Evolutionary conservation across 1,284 basidiomycete species (phyloP).

Genomic region (Macrocystidia cucumis): DNA sequence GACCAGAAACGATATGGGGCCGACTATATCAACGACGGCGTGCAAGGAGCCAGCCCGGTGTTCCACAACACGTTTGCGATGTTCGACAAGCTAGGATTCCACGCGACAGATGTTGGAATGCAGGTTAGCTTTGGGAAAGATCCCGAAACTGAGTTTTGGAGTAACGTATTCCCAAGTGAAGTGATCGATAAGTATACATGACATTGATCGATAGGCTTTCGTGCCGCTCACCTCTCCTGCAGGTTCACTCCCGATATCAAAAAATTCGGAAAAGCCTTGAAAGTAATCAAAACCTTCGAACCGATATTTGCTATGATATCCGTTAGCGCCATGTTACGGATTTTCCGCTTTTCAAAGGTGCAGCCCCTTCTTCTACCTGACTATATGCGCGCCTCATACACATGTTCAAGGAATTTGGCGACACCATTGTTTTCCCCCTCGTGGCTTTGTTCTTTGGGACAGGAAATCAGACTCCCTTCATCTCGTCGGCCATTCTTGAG

Average conservation of each 20-base stretch:
- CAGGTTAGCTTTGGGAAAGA: conserved; percentile 61
- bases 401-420: conserved; percentile 35
- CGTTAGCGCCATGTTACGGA: conserved; percentile 46
- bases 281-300: conserved; percentile 45
- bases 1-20: conserved; percentile 41
- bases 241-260: conserved; percentile 44
- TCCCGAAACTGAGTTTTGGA: conserved; percentile 51
- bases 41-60: conserved; percentile 47
- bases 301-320: conserved; percentile 51
- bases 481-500: conserved; percentile 49
- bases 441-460: conserved; percentile 54
- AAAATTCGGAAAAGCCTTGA: conserved; percentile 49
- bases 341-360: conserved; percentile 49
- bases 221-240: no score
- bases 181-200: conserved; percentile 41
- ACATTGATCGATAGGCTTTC: no score
- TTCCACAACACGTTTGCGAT: conserved; percentile 53
- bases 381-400: not conserved
- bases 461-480: conserved; percentile 54
- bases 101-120: conserved; percentile 45
- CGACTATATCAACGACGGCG: conserved; percentile 53
- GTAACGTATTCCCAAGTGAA: conserved; percentile 55
- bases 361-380: not conserved
- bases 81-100: conserved; percentile 47
- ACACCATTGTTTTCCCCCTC: conserved; percentile 49